These are phyloP conservation scores for Grigorovia humatica DNA, from an alignment of 805 yeast genomes.

Conservation along the genomic window DNA sequence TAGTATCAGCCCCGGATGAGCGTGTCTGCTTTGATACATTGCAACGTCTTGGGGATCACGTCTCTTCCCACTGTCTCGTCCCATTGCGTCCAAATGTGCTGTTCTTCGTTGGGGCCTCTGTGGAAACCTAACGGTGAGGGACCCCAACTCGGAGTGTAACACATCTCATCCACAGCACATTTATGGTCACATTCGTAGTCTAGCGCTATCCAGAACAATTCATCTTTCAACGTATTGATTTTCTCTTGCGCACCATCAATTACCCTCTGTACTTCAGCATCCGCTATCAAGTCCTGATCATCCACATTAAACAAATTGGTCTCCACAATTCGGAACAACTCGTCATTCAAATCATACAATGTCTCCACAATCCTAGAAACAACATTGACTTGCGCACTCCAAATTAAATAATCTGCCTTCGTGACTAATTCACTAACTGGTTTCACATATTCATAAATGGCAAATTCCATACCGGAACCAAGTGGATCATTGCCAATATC, in stretches of 20 bases:
- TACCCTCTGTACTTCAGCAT: slow-evolving; percentile 1
- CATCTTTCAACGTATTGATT: slow-evolving; percentile 16
- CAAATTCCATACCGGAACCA: slow-evolving; percentile 26
- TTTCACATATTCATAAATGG: slow-evolving; percentile 39
- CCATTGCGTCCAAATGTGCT: slow-evolving; percentile 9
- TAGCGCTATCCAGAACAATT: slow-evolving; percentile 33
- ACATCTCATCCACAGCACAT: slow-evolving; percentile 40
- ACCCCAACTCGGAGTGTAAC: slow-evolving; percentile 54
- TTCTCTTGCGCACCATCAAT: slow-evolving; percentile 8
- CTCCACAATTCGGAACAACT: slow-evolving; percentile 21
- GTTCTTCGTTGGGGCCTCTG: slow-evolving; percentile 1
- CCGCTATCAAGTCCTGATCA: slow-evolving; percentile 1
- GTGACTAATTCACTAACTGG: slow-evolving; percentile 33
- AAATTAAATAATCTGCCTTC: slow-evolving; percentile 37
- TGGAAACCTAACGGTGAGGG: slow-evolving; percentile 38
- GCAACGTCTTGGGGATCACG: slow-evolving; percentile 12
- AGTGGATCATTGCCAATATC: slow-evolving; percentile 9
- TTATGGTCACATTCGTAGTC: slow-evolving; percentile 33
- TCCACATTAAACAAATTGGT: slow-evolving; percentile 13
- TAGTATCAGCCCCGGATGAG: not conserved
- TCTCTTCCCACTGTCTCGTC: slow-evolving; percentile 11
- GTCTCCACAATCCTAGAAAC: slow-evolving; percentile 30
- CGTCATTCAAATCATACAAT: slow-evolving; percentile 30
- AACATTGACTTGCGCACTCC: slow-evolving; percentile 37
- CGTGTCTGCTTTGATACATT: slow-evolving; percentile 13